Evolutionary conservation across 306 rosid genomes (phyloP), one percentile per base, ranked within the genome.

Genomic region (Lupinus albus): DNA sequence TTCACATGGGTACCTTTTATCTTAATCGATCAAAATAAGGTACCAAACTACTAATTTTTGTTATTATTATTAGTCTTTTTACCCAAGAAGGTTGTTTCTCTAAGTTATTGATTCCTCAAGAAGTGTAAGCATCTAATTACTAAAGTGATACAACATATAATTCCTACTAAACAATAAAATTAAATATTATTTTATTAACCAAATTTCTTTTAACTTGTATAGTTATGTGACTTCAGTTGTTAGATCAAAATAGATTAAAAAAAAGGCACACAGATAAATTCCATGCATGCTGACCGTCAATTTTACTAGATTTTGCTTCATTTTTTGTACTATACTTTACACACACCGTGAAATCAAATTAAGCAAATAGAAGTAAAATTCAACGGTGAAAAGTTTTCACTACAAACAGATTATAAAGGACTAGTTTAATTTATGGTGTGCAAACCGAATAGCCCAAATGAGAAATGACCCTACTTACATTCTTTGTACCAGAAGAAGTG

Each of bases 381-480:
- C 32, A 57, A 57, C 28, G 35, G 46, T 14, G 28, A 46, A 58
- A 58, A 35, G 46, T 58, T 58, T 58, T 35, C 20, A 58, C 13
- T 7, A 15, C 4, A 58, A 14, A 58, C 14, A 15, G 64, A 21
- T 14, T 35, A 58, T 9, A 33, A 58, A 35, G 28, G 46, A 33
- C 13, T 42, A 57, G 12, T 32, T 30, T 17, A 28, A 42, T 12
- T 6, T 56, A 9, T n/a, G 20, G 20, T 6, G 61, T 56, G 41
- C 11, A 5, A 30, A 4, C 18, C 61, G 30, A 56, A 56, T 56
- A 42, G 42, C 41, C 41, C 38, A 57, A 57, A 57, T 35, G 64
- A 14, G 46, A 33, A 57, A 57, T 57, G 63, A 57, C 47, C 47
- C 47, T 42, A 42, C 41, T 4, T 25, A 54, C 61, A 44, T 12